These are phyloP conservation scores for Annulohypoxylon stygium DNA, from an alignment of 495 filamentous ascomycete species.

Conservation along the genomic window DNA sequence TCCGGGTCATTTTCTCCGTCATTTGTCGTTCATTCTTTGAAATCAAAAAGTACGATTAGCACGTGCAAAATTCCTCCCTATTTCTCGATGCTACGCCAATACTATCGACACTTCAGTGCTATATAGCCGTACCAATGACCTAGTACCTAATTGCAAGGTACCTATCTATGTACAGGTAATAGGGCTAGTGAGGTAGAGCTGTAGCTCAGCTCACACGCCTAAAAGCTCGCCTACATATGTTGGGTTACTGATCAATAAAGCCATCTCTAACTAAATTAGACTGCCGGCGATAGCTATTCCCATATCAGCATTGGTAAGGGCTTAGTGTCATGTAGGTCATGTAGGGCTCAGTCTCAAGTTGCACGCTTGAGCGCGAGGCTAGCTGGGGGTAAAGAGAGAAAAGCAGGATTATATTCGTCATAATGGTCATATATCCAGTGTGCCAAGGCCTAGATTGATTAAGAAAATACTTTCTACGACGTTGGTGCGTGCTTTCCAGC, in stretches of 20 bases:
- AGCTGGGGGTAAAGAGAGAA: background rate
- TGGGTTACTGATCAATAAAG: background rate
- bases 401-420: conserved; percentile 13
- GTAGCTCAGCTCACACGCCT: background rate
- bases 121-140: background rate
- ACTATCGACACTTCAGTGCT: background rate
- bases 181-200: background rate
- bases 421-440: background rate
- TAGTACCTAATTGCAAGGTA: background rate
- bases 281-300: conserved; percentile 12
- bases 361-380: conserved; percentile 4
- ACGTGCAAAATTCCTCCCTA: background rate
- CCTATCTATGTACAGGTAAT: background rate
- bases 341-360: conserved; percentile 5
- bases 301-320: conserved; percentile 26
- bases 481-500: background rate
- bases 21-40: background rate
- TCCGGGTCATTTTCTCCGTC: background rate
- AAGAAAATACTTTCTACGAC: conserved; percentile 1
- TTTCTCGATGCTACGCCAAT: background rate
- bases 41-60: background rate
- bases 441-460: conserved; percentile 8
- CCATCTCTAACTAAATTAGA: background rate
- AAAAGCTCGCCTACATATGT: background rate
- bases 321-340: conserved; percentile 3